Conservation (phyloP, 73 alveolate species). For the Symbiodinium natans region DNA sequence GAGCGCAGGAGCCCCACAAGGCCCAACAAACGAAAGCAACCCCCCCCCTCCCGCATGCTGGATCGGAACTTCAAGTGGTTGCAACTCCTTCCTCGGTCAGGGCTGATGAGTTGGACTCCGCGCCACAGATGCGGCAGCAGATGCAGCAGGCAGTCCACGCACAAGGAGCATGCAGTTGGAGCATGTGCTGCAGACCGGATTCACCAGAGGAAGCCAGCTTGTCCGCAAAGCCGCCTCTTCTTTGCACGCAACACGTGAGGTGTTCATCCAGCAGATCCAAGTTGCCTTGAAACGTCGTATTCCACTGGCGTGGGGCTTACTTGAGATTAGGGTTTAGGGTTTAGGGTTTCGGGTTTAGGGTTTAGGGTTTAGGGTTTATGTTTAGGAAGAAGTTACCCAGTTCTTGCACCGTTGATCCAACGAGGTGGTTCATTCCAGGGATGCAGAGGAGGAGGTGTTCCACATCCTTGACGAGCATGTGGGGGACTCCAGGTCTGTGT, state of each 20-base stretch:
- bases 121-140: background rate
- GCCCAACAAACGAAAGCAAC: no score
- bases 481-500: no score
- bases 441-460: constrained; percentile 9
- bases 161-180: no score
- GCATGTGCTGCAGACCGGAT: no score
- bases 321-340: background rate
- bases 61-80: no score
- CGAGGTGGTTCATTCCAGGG: constrained; percentile 9
- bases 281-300: background rate
- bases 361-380: no score
- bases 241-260: background rate
- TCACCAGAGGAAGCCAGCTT: background rate
- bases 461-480: background rate
- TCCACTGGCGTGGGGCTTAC: background rate
- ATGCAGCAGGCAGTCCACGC: background rate
- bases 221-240: no score
- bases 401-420: no score
- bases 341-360: no score
- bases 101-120: background rate
- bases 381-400: no score
- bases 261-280: background rate
- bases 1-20: no score
- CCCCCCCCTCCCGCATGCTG: no score
- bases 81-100: background rate